Percentiles rank a stretch among this genome's conserved stretches.
These are phyloP conservation scores for Posidonia australis DNA, from an alignment of 106 monocot species.

Conservation along the genomic window DNA sequence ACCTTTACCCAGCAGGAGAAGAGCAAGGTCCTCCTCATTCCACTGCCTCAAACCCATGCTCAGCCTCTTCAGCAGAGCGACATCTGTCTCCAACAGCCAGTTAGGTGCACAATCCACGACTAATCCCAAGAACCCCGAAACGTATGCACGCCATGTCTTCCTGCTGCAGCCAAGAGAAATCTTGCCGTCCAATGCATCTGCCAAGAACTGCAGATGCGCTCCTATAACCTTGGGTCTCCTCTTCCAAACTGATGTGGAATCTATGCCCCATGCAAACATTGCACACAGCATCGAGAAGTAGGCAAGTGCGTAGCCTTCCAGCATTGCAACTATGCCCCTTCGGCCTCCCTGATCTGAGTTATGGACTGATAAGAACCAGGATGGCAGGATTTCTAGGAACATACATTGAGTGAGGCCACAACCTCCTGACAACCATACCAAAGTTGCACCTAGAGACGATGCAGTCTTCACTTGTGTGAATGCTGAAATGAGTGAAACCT, in stretches of 20 bases:
- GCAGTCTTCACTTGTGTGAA: slow-evolving; percentile 44
- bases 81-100: slow-evolving; percentile 62
- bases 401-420: slow-evolving; percentile 61
- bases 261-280: slow-evolving; percentile 85
- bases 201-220: slow-evolving; percentile 72
- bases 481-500: slow-evolving; percentile 45
- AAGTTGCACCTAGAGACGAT: slow-evolving; percentile 62
- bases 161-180: slow-evolving; percentile 65
- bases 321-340: slow-evolving; percentile 27
- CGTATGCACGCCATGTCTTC: slow-evolving; percentile 64
- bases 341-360: slow-evolving; percentile 24
- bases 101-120: slow-evolving; percentile 67
- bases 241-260: slow-evolving; percentile 27
- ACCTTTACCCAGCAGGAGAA: slow-evolving; percentile 44
- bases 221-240: slow-evolving; percentile 42
- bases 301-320: slow-evolving; percentile 63
- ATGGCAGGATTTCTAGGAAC: slow-evolving; percentile 72
- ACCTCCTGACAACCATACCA: slow-evolving; percentile 87
- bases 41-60: slow-evolving; percentile 43
- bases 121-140: slow-evolving; percentile 53
- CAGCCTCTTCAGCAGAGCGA: slow-evolving; percentile 44
- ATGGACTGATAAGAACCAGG: slow-evolving; percentile 60
- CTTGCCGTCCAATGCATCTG: slow-evolving; percentile 61
- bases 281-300: slow-evolving; percentile 60
- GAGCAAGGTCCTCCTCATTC: slow-evolving; percentile 68